A percentile compares a stretch with the other conserved stretches of the same genome.
Evolutionary conservation across 2,329 filamentous ascomycete species (phyloP).

Genomic region (Neofusicoccum sp.): DNA sequence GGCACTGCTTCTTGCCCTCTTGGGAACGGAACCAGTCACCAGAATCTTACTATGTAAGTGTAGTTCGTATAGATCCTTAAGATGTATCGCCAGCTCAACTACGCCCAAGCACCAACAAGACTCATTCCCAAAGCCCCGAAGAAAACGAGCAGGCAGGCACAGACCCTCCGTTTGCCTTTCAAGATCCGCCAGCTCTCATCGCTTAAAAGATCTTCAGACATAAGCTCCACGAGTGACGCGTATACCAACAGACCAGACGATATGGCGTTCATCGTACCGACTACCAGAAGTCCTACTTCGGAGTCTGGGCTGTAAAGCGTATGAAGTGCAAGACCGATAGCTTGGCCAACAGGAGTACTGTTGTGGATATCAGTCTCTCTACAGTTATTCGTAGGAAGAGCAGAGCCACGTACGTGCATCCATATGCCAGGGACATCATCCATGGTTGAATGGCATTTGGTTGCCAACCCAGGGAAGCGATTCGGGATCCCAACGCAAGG

Average conservation of each 20-base stretch:
- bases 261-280: constrained; percentile 86
- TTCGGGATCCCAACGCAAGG: constrained; percentile 80
- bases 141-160: constrained; percentile 66
- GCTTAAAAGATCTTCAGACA: constrained; percentile 81
- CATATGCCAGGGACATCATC: constrained; percentile 79
- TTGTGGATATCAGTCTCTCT: neutral
- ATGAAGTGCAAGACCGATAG: constrained; percentile 77
- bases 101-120: constrained; percentile 72
- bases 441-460: constrained; percentile 47
- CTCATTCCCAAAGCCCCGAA: constrained; percentile 70
- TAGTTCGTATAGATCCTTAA: neutral
- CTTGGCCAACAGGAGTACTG: constrained; percentile 76
- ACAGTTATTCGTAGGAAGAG: neutral
- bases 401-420: constrained; percentile 43
- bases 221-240: constrained; percentile 78
- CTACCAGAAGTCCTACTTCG: constrained; percentile 74
- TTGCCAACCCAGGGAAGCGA: constrained; percentile 69
- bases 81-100: constrained; percentile 6
- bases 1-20: too few relatives aligned
- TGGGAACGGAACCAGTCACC: too few relatives aligned
- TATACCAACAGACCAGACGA: constrained; percentile 80
- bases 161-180: constrained; percentile 62
- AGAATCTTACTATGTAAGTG: too few relatives aligned
- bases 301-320: constrained; percentile 79
- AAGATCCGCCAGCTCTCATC: constrained; percentile 73